These are phyloP conservation scores for Cladosporium cucumerinum DNA, from an alignment of 2,329 filamentous ascomycete genomes.

Conservation along the genomic window DNA sequence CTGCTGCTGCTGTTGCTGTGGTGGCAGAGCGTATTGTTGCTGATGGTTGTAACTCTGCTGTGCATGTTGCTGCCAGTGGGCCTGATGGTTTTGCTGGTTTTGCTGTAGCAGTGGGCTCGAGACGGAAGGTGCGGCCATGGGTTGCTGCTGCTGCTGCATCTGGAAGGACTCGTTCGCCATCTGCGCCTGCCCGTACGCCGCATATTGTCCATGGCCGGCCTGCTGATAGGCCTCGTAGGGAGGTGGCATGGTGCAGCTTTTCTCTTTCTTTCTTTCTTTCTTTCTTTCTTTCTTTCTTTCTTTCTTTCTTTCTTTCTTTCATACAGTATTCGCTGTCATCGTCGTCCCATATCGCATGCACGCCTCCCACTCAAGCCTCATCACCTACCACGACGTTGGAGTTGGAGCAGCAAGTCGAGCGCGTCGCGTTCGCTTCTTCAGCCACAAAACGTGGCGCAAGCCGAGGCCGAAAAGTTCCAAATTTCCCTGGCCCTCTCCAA, in stretches of 20 bases:
- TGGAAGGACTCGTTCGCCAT: neutral
- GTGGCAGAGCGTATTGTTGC: neutral
- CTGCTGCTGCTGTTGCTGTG: neutral
- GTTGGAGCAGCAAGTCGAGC: neutral
- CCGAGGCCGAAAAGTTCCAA: constrained; percentile 17
- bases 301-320: neutral
- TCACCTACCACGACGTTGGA: constrained; percentile 5
- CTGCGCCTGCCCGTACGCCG: constrained; percentile 2
- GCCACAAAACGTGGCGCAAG: constrained; percentile 14
- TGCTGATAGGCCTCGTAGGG: constrained; percentile 8
- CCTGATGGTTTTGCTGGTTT: neutral
- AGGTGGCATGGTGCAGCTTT: constrained; percentile 1
- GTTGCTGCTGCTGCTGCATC: constrained; percentile 7
- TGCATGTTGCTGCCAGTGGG: neutral
- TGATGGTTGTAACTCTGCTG: neutral
- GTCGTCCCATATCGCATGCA: neutral
- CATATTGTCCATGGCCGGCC: constrained; percentile 4
- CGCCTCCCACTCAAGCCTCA: neutral
- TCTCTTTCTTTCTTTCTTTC: neutral
- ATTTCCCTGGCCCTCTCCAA: constrained; percentile 5
- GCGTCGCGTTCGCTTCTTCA: neutral
- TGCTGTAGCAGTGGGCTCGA: neutral
- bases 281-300: neutral
- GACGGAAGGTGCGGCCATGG: constrained; percentile 14
- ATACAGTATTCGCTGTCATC: neutral